Evolutionary conservation across 2,329 filamentous ascomycete species (phyloP).

Genomic region (Colletotrichum ledebouriae): DNA sequence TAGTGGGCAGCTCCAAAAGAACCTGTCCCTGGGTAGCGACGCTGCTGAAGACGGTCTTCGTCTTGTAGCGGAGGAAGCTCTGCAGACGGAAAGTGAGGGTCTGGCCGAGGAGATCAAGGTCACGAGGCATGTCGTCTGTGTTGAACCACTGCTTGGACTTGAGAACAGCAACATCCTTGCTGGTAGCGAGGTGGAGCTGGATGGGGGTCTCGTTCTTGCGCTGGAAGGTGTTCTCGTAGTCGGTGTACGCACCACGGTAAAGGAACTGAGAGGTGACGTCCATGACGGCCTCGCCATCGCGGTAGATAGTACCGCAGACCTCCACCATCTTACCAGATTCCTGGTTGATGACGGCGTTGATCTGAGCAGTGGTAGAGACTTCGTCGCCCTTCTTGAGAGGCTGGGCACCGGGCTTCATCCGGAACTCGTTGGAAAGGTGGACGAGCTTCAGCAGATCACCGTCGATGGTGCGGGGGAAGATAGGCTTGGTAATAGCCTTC

Average conservation of each 20-base stretch:
- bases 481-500: conserved; percentile 99
- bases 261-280: conserved; percentile 98
- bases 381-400: conserved; percentile 96
- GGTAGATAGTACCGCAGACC: conserved; percentile 95
- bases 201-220: conserved; percentile 96
- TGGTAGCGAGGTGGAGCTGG: conserved; percentile 88
- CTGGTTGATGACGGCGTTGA: conserved; percentile 98
- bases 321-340: conserved; percentile 99
- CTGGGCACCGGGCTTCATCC: conserved; percentile 96
- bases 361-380: conserved; percentile 91
- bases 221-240: conserved; percentile 99
- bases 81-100: conserved; percentile 96
- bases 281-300: conserved; percentile 90
- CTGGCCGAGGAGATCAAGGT: conserved; percentile 90
- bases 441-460: conserved; percentile 96
- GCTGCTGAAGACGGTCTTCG: conserved; percentile 89
- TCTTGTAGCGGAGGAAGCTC: conserved; percentile 93
- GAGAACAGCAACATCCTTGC: conserved; percentile 92
- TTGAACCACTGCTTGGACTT: conserved; percentile 99
- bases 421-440: conserved; percentile 96
- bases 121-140: conserved; percentile 76
- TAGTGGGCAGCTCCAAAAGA: conserved; percentile 92
- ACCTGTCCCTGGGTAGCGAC: conserved; percentile 95
- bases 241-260: conserved; percentile 92
- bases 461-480: conserved; percentile 96